Percentiles rank a stretch among this genome's conserved stretches.
Evolutionary conservation across 441 rosid genomes (phyloP).

Genomic region (Sinapis alba): DNA sequence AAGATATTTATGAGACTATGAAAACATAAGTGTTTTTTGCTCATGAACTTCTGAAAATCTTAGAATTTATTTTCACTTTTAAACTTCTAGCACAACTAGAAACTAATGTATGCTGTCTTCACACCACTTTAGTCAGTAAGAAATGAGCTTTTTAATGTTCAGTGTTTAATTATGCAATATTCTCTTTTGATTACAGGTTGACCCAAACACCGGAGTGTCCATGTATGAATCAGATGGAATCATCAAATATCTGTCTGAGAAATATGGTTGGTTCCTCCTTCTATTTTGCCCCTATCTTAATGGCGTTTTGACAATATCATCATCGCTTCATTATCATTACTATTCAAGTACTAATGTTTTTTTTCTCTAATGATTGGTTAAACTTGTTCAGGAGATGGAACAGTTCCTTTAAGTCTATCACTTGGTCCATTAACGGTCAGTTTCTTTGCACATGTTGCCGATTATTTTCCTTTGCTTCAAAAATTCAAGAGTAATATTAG

Average conservation of each 20-base stretch:
- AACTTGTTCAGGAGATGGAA: conserved; percentile 77
- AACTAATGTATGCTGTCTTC: background rate
- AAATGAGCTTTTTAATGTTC: background rate
- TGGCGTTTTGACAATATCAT: background rate
- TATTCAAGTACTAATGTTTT: background rate
- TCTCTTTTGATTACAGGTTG: conserved; percentile 60
- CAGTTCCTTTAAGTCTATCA: conserved; percentile 65
- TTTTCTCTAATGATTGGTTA: conserved; percentile 24
- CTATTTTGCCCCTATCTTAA: background rate
- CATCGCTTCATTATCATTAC: background rate
- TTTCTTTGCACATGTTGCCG: conserved; percentile 18
- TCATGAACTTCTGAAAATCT: background rate
- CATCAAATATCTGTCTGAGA: conserved; percentile 75
- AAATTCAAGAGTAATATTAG: background rate
- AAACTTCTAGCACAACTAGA: background rate
- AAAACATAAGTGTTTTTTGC: background rate
- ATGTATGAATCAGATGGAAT: conserved; percentile 97
- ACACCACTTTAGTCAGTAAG: background rate
- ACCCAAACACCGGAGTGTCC: conserved; percentile 90
- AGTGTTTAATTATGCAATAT: background rate
- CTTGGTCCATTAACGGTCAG: conserved; percentile 86
- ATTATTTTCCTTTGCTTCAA: conserved; percentile 3
- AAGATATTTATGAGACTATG: background rate
- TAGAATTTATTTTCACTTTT: background rate
- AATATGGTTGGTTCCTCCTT: conserved; percentile 65